Evolutionary conservation across 768 basidiomycete species (phyloP).

Genomic region (Naganishia friedmannii): DNA sequence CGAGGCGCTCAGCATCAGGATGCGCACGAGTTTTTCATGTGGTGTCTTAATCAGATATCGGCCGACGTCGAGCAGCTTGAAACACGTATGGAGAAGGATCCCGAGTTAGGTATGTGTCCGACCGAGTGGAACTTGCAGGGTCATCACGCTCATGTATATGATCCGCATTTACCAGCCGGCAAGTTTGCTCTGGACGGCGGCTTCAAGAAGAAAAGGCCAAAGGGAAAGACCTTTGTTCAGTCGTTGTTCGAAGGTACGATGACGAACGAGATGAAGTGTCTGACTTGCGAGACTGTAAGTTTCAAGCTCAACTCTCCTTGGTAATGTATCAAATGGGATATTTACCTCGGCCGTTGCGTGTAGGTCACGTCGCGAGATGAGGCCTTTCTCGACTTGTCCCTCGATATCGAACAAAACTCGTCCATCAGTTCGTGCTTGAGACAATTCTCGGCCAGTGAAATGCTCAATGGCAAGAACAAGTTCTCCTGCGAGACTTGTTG

Average conservation of each 20-base stretch:
- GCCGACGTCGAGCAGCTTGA: constrained; percentile 77
- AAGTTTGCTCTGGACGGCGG: constrained; percentile 44
- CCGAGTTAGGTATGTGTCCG: constrained; percentile 26
- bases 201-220: constrained; percentile 31
- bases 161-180: neutral
- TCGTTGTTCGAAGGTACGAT: constrained; percentile 86
- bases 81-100: constrained; percentile 29
- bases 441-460: constrained; percentile 95
- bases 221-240: constrained; percentile 72
- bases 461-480: constrained; percentile 97
- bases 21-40: constrained; percentile 97
- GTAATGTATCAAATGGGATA: no score
- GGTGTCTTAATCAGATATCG: constrained; percentile 83
- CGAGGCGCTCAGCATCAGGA: constrained; percentile 92
- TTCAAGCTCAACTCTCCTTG: neutral
- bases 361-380: constrained; percentile 91
- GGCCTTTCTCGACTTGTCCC: constrained; percentile 93
- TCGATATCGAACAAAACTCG: constrained; percentile 98
- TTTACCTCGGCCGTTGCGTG: neutral
- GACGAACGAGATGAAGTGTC: constrained; percentile 94
- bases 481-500: constrained; percentile 98
- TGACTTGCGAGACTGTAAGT: constrained; percentile 93
- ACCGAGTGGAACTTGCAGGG: neutral
- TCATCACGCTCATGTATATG: neutral
- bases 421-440: constrained; percentile 92